These are phyloP conservation scores for Clarireedia sp. DNA, from an alignment of 2,329 filamentous ascomycete genomes.

Conservation along the genomic window DNA sequence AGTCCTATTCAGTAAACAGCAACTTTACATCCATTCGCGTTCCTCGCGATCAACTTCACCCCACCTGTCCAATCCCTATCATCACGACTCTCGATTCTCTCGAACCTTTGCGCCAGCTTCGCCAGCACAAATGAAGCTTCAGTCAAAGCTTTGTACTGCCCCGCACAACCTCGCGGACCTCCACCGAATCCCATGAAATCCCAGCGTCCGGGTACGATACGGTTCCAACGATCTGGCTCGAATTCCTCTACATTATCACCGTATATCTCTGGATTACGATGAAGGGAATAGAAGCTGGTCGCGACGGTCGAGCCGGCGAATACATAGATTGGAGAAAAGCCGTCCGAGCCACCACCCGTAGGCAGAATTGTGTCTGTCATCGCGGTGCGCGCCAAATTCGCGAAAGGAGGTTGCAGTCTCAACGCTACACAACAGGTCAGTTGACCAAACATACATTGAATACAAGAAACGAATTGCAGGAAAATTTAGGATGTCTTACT, in stretches of 20 bases:
- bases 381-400: slow-evolving; percentile 5
- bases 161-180: slow-evolving; percentile 62
- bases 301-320: slow-evolving; percentile 3
- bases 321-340: slow-evolving; percentile 12
- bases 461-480: neutral
- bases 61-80: slow-evolving; percentile 3
- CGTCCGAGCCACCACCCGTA: slow-evolving; percentile 13
- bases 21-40: slow-evolving; percentile 7
- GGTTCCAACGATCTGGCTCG: slow-evolving; percentile 62
- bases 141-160: slow-evolving; percentile 28
- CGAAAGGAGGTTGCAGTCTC: slow-evolving; percentile 19
- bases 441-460: neutral
- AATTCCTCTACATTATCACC: slow-evolving; percentile 62
- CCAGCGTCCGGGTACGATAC: slow-evolving; percentile 60
- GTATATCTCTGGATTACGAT: slow-evolving; percentile 42
- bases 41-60: slow-evolving; percentile 6
- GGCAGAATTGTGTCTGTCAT: slow-evolving; percentile 12
- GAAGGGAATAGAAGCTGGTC: slow-evolving; percentile 4
- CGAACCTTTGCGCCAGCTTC: slow-evolving; percentile 9
- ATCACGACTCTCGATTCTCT: slow-evolving; percentile 10
- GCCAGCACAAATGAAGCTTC: slow-evolving; percentile 15
- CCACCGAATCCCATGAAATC: slow-evolving; percentile 57
- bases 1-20: neutral
- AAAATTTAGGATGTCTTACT: neutral
- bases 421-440: fast-evolving